These are phyloP conservation scores for Rubroboletus satanas DNA, from an alignment of 768 basidiomycete species.

Conservation along the genomic window DNA sequence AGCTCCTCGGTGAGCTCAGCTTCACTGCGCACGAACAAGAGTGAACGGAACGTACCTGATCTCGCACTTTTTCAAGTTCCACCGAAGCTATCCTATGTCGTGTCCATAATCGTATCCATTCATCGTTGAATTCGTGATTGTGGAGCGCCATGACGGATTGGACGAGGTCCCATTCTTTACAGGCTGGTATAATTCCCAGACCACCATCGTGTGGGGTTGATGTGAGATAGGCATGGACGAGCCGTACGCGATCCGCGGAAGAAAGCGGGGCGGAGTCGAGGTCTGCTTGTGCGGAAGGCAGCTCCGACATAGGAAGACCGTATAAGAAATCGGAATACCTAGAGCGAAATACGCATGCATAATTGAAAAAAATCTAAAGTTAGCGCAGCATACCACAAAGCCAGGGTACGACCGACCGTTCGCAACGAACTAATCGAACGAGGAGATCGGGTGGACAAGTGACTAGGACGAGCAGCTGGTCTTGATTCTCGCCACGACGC, in stretches of 20 bases:
- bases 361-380: not conserved
- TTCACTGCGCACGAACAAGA: not conserved
- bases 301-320: constrained; percentile 57
- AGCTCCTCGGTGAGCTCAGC: not conserved
- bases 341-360: not conserved
- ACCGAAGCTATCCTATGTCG: constrained; percentile 57
- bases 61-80: constrained; percentile 65
- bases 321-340: constrained; percentile 77
- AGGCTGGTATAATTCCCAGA: constrained; percentile 72
- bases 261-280: constrained; percentile 47
- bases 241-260: constrained; percentile 76
- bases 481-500: constrained; percentile 69
- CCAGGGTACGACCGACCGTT: constrained; percentile 52
- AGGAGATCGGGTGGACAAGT: constrained; percentile 62
- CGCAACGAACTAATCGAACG: constrained; percentile 61
- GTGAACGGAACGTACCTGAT: constrained; percentile 50
- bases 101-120: constrained; percentile 78
- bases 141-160: constrained; percentile 83
- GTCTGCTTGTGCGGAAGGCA: constrained; percentile 40
- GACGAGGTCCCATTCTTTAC: constrained; percentile 73
- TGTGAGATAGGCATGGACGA: constrained; percentile 69
- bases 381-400: not conserved
- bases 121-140: constrained; percentile 73
- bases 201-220: constrained; percentile 74
- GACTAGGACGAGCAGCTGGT: constrained; percentile 75